Conservation (phyloP, 2,329 filamentous ascomycete genomes). For the Aspergillus novofumigatus region DNA sequence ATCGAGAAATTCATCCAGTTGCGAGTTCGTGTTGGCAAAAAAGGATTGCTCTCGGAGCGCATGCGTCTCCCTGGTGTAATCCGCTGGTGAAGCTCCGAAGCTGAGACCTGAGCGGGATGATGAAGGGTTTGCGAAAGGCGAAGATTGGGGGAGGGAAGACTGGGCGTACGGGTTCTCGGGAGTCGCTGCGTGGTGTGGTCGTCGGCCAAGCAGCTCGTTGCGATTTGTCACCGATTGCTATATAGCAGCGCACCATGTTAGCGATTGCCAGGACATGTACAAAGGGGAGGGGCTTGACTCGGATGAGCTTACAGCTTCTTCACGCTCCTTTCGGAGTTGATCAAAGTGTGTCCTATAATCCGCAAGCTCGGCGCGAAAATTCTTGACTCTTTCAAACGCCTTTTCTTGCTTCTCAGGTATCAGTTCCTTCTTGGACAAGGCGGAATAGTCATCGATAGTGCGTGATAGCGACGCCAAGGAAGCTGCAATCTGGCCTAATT, state of each 20-base stretch:
- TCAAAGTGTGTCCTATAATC: constrained; percentile 78
- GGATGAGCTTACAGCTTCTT: constrained; percentile 58
- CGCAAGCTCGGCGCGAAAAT: constrained; percentile 75
- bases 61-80: constrained; percentile 71
- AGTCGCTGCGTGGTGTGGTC: constrained; percentile 71
- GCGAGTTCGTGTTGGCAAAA: constrained; percentile 73
- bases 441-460: constrained; percentile 87
- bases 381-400: constrained; percentile 77
- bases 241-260: constrained; percentile 1
- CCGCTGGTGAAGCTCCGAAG: constrained; percentile 46
- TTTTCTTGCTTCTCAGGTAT: constrained; percentile 90
- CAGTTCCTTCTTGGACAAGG: constrained; percentile 80
- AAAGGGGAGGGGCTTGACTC: background rate
- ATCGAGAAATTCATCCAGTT: constrained; percentile 91
- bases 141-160: constrained; percentile 42
- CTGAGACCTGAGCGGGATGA: constrained; percentile 36
- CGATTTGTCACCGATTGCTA: constrained; percentile 64
- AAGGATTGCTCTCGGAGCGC: constrained; percentile 87
- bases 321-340: constrained; percentile 68
- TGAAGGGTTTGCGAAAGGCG: constrained; percentile 38
- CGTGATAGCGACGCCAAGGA: constrained; percentile 79
- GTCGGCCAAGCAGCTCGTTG: constrained; percentile 76
- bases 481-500: constrained; percentile 66
- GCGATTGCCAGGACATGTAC: background rate
- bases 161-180: constrained; percentile 93